A percentile compares a stretch with the other conserved stretches of the same genome.
Conservation (phyloP, 192 early-diverging fungal species). For the Powellomyces hirtus region DNA sequence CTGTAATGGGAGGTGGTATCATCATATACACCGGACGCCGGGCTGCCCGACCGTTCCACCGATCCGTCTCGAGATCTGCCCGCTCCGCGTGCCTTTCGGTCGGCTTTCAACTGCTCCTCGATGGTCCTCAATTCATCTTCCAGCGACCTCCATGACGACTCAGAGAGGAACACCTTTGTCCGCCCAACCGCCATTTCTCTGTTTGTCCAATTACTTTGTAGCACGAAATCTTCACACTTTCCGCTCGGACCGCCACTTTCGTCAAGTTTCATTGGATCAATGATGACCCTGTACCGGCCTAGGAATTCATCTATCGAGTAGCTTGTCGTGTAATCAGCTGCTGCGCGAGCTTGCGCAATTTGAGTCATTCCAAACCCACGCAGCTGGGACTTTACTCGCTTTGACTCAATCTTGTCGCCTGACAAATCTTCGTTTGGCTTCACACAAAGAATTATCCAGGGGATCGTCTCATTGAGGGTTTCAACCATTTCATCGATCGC, state of each 20-base stretch:
- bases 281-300: slow-evolving; percentile 62
- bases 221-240: slow-evolving; percentile 35
- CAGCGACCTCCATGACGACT: slow-evolving; percentile 39
- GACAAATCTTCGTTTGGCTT: slow-evolving; percentile 60
- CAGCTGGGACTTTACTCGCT: slow-evolving; percentile 68
- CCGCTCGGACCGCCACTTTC: slow-evolving; percentile 28
- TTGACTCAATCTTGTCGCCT: slow-evolving; percentile 53
- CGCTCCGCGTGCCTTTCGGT: slow-evolving; percentile 23
- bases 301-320: slow-evolving; percentile 74
- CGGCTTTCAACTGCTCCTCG: slow-evolving; percentile 40
- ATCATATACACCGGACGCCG: not conserved
- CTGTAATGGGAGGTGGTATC: slow-evolving; percentile 25
- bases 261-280: slow-evolving; percentile 43
- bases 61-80: not conserved
- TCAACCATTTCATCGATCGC: slow-evolving; percentile 74
- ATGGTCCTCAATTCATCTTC: slow-evolving; percentile 43
- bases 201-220: slow-evolving; percentile 35
- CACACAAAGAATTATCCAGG: slow-evolving; percentile 84
- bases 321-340: slow-evolving; percentile 67
- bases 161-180: slow-evolving; percentile 43
- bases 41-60: not conserved
- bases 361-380: slow-evolving; percentile 68
- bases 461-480: slow-evolving; percentile 70
- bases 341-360: slow-evolving; percentile 62
- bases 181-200: slow-evolving; percentile 43